Evolutionary conservation across 176 grass and related monocot genomes (phyloP), one percentile per base, ranked within the genome.

Genomic region (Juncus inflexus): DNA sequence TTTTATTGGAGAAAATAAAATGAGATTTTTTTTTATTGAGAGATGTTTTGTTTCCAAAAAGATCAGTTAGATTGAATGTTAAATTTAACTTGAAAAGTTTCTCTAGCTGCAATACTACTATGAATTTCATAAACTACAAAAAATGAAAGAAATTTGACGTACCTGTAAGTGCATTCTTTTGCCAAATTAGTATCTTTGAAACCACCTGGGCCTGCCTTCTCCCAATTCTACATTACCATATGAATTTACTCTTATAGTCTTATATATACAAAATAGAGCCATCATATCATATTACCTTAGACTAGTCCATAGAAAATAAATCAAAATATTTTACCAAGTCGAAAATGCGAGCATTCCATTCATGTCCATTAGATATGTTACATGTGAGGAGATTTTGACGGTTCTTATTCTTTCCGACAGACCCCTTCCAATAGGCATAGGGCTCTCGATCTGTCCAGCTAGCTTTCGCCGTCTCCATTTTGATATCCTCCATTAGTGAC

Each of bases 111-210:
- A 47, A 47, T 47, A 9, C 9, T 47, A 47, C 43, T 47, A 47
- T 47, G 43, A 47, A 47, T 6, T 47, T 47, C 43, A 47, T 47
- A 1, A 47, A 47, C 43, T 47, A 47, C 4, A 47, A 47, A 47
- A 47, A 47, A 47, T 47, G 43, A 47, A 47, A 47, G 9, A 47
- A 47, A 47, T 9, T 47, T 47, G 43, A 47, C 43, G 9, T 83
- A 90, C 83, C 79, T 80, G 51, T 90, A 69, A n/a, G 43, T 7
- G 58, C 87, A 90, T 83, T 90, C 76, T 35, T 83, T 78, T 0
- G 87, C 63, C 19, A 86, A 57, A 40, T 76, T 83, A 2, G 83
- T 83, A 10, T 78, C 67, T 60, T 64, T 78, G 68, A 80, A 86
- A 6, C 45, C 79, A 14, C 69, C 76, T 12, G 2, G 63, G 4